phyloP scores from a whole-genome alignment of 192 early-diverging fungal species.

The Kickxella alabastrina region DNA sequence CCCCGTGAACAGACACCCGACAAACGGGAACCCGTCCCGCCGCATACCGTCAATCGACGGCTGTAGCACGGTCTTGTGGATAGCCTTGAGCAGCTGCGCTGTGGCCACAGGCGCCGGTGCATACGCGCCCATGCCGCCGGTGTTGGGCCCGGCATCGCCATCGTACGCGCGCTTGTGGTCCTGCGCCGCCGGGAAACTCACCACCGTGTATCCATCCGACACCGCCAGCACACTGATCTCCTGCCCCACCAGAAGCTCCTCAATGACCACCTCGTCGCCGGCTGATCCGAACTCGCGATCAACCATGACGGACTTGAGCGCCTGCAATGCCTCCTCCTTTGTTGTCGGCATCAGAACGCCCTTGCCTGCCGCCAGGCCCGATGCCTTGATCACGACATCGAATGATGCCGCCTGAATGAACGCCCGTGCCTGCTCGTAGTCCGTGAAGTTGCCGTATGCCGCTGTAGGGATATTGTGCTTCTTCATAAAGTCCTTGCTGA shows the following conservation, averaged over 20 bases:
- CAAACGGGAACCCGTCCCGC: slow-evolving; percentile 91
- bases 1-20: slow-evolving; percentile 95
- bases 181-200: slow-evolving; percentile 89
- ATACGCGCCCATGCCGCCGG: slow-evolving; percentile 99
- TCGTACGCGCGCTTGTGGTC: slow-evolving; percentile 98
- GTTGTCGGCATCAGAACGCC: slow-evolving; percentile 89
- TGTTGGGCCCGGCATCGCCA: slow-evolving; percentile 91
- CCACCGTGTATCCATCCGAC: slow-evolving; percentile 91
- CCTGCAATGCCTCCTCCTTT: slow-evolving; percentile 79
- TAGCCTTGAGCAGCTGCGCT: slow-evolving; percentile 61
- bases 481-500: slow-evolving; percentile 98
- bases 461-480: slow-evolving; percentile 96
- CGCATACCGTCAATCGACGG: slow-evolving; percentile 97
- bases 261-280: slow-evolving; percentile 90
- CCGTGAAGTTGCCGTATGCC: slow-evolving; percentile 80
- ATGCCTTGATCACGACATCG: slow-evolving; percentile 90
- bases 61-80: slow-evolving; percentile 78
- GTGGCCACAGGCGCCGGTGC: slow-evolving; percentile 93
- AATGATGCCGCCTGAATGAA: slow-evolving; percentile 60
- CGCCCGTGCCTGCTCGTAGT: slow-evolving; percentile 64
- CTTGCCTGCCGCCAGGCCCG: slow-evolving; percentile 96
- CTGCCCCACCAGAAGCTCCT: slow-evolving; percentile 90
- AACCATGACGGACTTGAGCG: slow-evolving; percentile 87
- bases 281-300: slow-evolving; percentile 84
- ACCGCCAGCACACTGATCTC: slow-evolving; percentile 90